A percentile compares a stretch with the other conserved stretches of the same genome.
Conservation (phyloP, 139 green algal genomes). For the Coelastrella sp. region DNA sequence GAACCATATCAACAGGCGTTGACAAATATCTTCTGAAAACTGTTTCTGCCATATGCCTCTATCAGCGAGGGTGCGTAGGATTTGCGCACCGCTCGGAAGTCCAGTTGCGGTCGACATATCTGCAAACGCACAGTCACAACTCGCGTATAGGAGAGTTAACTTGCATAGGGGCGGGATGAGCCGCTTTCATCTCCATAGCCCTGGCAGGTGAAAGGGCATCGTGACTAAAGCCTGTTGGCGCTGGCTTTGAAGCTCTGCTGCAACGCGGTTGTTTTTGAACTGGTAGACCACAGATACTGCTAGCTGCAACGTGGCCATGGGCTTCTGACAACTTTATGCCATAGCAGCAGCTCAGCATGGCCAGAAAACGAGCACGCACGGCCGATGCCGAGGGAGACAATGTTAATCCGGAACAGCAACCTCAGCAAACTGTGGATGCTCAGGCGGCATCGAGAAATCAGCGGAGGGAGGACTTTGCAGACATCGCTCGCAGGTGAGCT, state of each 20-base stretch:
- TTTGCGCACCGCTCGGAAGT: neutral
- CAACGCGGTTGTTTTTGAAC: neutral
- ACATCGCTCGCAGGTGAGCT: slow-evolving; percentile 47
- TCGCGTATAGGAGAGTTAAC: too few relatives aligned
- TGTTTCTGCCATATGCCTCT: slow-evolving; percentile 12
- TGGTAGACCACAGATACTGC: neutral
- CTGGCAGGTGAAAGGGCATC: too few relatives aligned
- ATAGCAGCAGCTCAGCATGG: neutral
- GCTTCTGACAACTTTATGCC: neutral
- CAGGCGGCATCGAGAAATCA: slow-evolving; percentile 1
- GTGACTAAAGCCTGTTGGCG: neutral
- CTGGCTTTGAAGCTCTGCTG: too few relatives aligned
- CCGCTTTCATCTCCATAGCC: too few relatives aligned
- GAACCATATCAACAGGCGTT: slow-evolving; percentile 16
- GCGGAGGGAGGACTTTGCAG: slow-evolving; percentile 41
- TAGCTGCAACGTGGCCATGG: neutral
- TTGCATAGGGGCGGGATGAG: too few relatives aligned
- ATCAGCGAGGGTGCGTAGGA: neutral
- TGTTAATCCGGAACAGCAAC: neutral
- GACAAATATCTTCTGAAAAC: slow-evolving; percentile 5
- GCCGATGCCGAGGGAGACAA: neutral
- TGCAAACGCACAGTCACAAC: neutral
- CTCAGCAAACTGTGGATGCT: neutral
- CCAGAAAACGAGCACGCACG: slow-evolving; percentile 8
- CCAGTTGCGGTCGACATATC: slow-evolving; percentile 8